These are phyloP conservation scores for Kuraishia ogatae DNA, from an alignment of 805 yeast genomes.

Conservation along the genomic window DNA sequence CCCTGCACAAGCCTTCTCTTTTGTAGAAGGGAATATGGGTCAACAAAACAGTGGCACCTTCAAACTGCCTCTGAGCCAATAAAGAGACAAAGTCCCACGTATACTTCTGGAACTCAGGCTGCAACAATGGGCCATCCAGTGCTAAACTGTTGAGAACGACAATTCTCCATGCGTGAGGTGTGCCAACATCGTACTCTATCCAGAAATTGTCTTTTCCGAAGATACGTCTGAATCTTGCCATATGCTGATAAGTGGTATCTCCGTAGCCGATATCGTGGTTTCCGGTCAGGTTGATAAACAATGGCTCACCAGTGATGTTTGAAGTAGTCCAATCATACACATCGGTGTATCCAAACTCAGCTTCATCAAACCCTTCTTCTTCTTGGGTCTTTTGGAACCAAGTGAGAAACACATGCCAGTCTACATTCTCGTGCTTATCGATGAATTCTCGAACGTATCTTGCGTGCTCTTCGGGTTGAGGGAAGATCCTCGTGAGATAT, in stretches of 20 bases:
- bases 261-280: constrained; percentile 98
- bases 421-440: constrained; percentile 40
- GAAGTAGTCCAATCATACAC: constrained; percentile 59
- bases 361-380: constrained; percentile 21
- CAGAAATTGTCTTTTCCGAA: constrained; percentile 87
- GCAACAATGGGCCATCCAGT: constrained; percentile 85
- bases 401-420: constrained; percentile 41
- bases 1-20: constrained; percentile 72
- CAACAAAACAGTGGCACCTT: constrained; percentile 73
- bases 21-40: constrained; percentile 91
- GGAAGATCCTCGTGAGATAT: constrained; percentile 61
- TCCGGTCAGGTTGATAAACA: constrained; percentile 81
- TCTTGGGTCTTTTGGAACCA: constrained; percentile 19
- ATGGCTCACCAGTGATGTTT: constrained; percentile 39
- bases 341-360: constrained; percentile 42
- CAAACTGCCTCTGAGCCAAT: constrained; percentile 44
- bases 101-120: constrained; percentile 55
- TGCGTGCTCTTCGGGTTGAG: constrained; percentile 44
- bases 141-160: constrained; percentile 82
- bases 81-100: constrained; percentile 70
- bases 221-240: constrained; percentile 62
- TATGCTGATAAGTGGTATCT: constrained; percentile 87
- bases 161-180: constrained; percentile 72
- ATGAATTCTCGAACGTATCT: constrained; percentile 38
- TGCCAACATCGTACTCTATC: constrained; percentile 55